These are phyloP conservation scores for Anisodus acutangulus DNA, from an alignment of 257 asterid genomes.

Conservation along the genomic window DNA sequence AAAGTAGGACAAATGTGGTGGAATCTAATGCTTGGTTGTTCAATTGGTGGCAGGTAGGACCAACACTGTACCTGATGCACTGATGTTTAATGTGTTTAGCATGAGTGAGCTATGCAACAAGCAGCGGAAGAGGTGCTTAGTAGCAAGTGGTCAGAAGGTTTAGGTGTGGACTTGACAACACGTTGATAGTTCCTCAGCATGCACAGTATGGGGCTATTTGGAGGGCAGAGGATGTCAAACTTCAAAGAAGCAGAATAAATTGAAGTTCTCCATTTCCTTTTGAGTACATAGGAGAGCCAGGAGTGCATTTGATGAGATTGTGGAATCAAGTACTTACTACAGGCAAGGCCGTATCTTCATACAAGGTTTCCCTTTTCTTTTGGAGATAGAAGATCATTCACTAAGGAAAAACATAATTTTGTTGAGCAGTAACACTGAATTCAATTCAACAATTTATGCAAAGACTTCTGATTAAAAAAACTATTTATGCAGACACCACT, in stretches of 20 bases:
- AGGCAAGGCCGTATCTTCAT: not conserved
- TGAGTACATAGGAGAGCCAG: not conserved
- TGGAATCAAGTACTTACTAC: slow-evolving; percentile 11
- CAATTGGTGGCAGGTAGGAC: slow-evolving; percentile 2
- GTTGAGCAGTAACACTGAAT: slow-evolving; percentile 2
- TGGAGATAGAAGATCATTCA: not conserved
- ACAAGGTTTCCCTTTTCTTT: slow-evolving; percentile 23
- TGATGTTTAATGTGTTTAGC: not conserved
- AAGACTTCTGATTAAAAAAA: not conserved
- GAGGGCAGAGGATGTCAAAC: slow-evolving; percentile 16
- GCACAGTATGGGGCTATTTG: slow-evolving; percentile 8
- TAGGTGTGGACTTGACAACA: not conserved
- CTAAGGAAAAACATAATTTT: not conserved
- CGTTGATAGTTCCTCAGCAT: not conserved
- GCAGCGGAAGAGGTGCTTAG: not conserved
- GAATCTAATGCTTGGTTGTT: not conserved
- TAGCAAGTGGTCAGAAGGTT: slow-evolving; percentile 6
- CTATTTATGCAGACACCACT: not conserved
- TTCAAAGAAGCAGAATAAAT: not conserved
- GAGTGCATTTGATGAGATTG: not conserved
- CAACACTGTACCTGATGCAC: slow-evolving; percentile 15
- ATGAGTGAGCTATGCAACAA: not conserved
- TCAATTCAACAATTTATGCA: not conserved
- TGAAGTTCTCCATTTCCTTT: slow-evolving; percentile 5
- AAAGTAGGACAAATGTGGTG: not conserved